These are phyloP conservation scores for Coniochaeta sp. DNA, from an alignment of 2,329 filamentous ascomycete genomes.

Conservation along the genomic window DNA sequence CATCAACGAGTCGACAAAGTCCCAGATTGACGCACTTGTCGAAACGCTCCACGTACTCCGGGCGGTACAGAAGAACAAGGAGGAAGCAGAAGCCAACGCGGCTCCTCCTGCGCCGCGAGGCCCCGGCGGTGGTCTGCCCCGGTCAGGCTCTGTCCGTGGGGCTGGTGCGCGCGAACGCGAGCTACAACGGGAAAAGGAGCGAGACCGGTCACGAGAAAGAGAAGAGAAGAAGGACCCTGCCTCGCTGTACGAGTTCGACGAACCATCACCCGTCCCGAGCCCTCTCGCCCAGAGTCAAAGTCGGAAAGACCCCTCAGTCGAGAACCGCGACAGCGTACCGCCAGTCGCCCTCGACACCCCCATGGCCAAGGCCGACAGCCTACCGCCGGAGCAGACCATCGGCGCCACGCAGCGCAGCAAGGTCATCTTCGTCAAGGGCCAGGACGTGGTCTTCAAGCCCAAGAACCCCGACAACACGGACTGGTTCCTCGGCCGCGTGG, in stretches of 20 bases:
- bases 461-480: constrained; percentile 49
- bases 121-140: too few relatives aligned
- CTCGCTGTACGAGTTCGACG: constrained; percentile 36
- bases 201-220: constrained; percentile 1
- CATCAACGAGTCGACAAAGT: constrained; percentile 25
- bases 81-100: constrained; percentile 23
- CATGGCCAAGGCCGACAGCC: constrained; percentile 45
- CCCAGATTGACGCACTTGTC: constrained; percentile 25
- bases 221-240: constrained; percentile 20
- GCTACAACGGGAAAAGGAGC: too few relatives aligned
- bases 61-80: constrained; percentile 33
- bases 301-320: constrained; percentile 24
- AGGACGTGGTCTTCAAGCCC: constrained; percentile 60
- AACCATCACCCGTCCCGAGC: constrained; percentile 34
- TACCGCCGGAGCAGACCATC: constrained; percentile 33
- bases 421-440: constrained; percentile 52
- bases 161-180: constrained; percentile 20
- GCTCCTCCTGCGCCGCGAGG: too few relatives aligned
- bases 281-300: constrained; percentile 27
- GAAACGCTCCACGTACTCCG: constrained; percentile 30
- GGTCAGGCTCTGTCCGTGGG: constrained; percentile 15
- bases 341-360: constrained; percentile 44
- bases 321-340: constrained; percentile 25
- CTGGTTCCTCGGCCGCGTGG: constrained; percentile 74
- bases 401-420: constrained; percentile 38